A percentile compares a stretch with the other conserved stretches of the same genome.
These are phyloP conservation scores for Allantophomopsis cytisporea DNA, from an alignment of 2,329 filamentous ascomycete genomes.

Conservation along the genomic window DNA sequence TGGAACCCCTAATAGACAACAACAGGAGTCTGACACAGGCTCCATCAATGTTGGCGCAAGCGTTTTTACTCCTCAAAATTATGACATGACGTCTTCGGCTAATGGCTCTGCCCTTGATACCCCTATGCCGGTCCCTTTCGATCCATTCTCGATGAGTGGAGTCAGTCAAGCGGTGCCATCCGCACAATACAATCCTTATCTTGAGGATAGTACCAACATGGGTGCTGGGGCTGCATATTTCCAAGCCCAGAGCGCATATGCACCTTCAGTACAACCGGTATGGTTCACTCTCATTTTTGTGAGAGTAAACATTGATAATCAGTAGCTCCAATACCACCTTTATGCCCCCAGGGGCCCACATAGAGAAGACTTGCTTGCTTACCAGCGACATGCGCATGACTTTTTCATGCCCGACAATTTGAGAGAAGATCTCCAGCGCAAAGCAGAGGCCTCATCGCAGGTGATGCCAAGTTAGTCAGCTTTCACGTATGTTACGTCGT, in stretches of 20 bases:
- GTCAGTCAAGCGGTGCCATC: conserved; percentile 35
- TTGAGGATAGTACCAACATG: conserved; percentile 52
- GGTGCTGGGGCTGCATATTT: conserved; percentile 52
- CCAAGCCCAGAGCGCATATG: conserved; percentile 37
- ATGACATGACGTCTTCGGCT: neutral
- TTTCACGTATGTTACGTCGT: neutral
- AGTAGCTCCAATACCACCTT: conserved; percentile 76
- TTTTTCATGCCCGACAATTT: conserved; percentile 84
- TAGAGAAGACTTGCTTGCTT: conserved; percentile 66
- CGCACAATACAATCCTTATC: conserved; percentile 61
- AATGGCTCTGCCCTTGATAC: conserved; percentile 36
- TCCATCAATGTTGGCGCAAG: neutral
- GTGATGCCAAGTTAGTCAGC: conserved; percentile 56
- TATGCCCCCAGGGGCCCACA: conserved; percentile 83
- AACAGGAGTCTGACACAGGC: neutral
- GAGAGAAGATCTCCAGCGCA: conserved; percentile 80
- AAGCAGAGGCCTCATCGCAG: conserved; percentile 73
- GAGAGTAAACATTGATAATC: conserved; percentile 8
- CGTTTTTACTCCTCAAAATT: neutral
- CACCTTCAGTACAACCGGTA: conserved; percentile 44
- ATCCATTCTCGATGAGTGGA: conserved; percentile 49
- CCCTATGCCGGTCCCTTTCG: conserved; percentile 27
- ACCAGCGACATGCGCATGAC: conserved; percentile 78
- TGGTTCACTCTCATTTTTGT: conserved; percentile 9
- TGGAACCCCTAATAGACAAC: neutral